Conservation (phyloP, 148 eudicot genomes). For the Arbutus unedo region DNA sequence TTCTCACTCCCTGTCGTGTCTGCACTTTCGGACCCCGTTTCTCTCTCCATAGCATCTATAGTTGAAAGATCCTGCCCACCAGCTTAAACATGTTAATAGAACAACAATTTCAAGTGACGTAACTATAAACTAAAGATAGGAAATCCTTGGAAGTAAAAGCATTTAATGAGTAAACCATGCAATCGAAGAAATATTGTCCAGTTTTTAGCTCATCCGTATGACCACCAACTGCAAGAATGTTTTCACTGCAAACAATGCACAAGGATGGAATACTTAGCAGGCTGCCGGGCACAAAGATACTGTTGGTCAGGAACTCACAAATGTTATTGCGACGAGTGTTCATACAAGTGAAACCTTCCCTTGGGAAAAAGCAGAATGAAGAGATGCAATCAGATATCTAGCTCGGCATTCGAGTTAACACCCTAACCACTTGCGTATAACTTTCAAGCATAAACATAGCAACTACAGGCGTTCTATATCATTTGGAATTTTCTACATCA, state of each 20-base stretch:
- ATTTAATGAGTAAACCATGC: background rate
- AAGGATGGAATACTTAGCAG: background rate
- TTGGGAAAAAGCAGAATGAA: background rate
- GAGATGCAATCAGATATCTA: background rate
- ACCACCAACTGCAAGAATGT: background rate
- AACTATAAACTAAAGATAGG: background rate
- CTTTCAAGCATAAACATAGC: background rate
- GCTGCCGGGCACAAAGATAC: background rate
- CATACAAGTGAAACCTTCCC: background rate
- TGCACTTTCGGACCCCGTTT: constrained; percentile 20
- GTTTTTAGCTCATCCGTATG: background rate
- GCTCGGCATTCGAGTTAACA: background rate
- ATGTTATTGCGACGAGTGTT: background rate
- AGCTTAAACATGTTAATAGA: background rate
- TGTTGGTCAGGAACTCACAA: background rate
- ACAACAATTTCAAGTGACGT: background rate
- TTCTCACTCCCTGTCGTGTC: constrained; percentile 21
- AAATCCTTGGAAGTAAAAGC: background rate
- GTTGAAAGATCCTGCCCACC: constrained; percentile 2
- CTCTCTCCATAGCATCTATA: constrained; percentile 28
- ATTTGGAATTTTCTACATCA: background rate
- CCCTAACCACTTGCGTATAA: background rate
- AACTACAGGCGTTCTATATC: background rate
- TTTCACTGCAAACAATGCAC: background rate
- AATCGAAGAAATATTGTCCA: background rate